Conservation (phyloP, 2,329 filamentous ascomycete genomes). For the Xylaria polymorpha region DNA sequence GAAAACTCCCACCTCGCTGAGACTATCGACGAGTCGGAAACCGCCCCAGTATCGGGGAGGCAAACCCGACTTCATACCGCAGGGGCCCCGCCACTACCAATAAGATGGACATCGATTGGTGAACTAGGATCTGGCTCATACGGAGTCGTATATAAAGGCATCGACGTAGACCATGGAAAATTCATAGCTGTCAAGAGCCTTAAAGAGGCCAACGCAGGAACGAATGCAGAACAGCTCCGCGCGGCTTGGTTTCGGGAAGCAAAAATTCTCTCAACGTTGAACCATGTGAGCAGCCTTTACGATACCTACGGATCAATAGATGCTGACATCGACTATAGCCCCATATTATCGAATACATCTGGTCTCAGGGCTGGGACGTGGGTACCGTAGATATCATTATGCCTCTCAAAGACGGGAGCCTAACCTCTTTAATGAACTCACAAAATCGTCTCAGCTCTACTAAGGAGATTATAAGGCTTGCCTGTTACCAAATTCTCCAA, state of each 20-base stretch:
- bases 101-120: background rate
- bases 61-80: background rate
- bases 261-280: background rate
- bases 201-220: rapidly evolving
- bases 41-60: background rate
- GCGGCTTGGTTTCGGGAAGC: background rate
- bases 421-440: background rate
- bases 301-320: rapidly evolving
- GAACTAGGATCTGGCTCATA: background rate
- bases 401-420: conserved; percentile 1
- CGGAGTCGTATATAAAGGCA: background rate
- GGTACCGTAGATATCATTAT: background rate
- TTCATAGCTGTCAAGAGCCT: conserved; percentile 7
- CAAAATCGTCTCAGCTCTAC: background rate
- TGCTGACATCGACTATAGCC: background rate
- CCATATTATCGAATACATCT: conserved; percentile 12
- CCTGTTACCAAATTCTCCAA: conserved; percentile 12
- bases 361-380: background rate
- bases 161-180: background rate
- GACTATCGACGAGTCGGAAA: background rate
- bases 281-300: background rate
- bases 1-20: background rate
- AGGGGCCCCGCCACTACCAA: background rate
- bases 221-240: rapidly evolving
- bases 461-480: background rate